Evolutionary conservation across 140 eudicot genomes (phyloP), one percentile per base, ranked within the genome.

Genomic region (Oenanthe javanica): DNA sequence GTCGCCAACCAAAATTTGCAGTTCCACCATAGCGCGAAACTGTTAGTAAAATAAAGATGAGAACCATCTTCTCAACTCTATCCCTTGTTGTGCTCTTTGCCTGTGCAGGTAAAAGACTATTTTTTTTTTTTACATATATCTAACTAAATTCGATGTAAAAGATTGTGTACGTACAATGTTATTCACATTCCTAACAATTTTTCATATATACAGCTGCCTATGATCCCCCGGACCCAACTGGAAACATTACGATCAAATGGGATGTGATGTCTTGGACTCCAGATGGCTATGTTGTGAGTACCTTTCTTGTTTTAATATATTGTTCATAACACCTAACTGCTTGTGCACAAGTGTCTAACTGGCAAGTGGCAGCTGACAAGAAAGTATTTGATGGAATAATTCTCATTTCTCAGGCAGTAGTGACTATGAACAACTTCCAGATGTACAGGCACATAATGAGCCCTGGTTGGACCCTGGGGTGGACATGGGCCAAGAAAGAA

Each of bases 401-500:
- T 55, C 40, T 42, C 82, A 90, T 93, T 43, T 55, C 40, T 42
- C 82, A 90, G 97, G 96, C 97, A 27, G 54, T 75, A 3, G 93
- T 92, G 27, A 86, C 96, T 23, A 72, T 92, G 86, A 87, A 89
- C 92, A 92, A 92, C 73, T 90, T 92, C 85, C 97, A 92, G 76
- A 84, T 89, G 91, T 90, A 90, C 86, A 88, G 97, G 46, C 93
- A 90, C 84, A 86, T 92, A 42, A 83, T 82, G 86, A 81, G 48
- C 83, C 97, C 97, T 0, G 97, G 97, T 21, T 92, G 97, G 97
- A 87, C 96, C 72, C 46, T 92, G 27, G 97, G 96, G 76, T 92
- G 97, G 96, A 83, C 96, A 31, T 92, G 97, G 97, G 97, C 96
- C 59, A 90, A 90, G 85, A 89, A 90, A 66, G 97, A 92, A 77